Evolutionary conservation across 2,329 filamentous ascomycete genomes (phyloP).

Genomic region (Arthrocladium fulminans): DNA sequence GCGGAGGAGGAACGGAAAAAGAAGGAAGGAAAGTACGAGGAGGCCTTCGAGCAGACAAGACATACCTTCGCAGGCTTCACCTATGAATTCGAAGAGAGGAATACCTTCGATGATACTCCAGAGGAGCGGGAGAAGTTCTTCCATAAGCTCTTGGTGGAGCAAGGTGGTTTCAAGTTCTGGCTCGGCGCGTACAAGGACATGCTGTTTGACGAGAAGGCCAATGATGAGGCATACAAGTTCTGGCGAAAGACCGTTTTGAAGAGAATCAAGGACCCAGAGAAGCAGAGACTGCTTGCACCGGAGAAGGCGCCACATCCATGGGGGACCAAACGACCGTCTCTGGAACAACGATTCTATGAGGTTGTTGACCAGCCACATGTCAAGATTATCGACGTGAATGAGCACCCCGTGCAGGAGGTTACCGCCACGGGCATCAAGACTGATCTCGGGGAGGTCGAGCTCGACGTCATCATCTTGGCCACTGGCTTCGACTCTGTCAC

Average conservation of each 20-base stretch:
- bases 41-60: slow-evolving; percentile 45
- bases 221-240: slow-evolving; percentile 47
- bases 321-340: slow-evolving; percentile 43
- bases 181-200: slow-evolving; percentile 47
- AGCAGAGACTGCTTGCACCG: slow-evolving; percentile 46
- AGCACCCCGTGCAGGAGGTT: slow-evolving; percentile 36
- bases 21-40: slow-evolving; percentile 36
- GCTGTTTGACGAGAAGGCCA: slow-evolving; percentile 40
- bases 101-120: slow-evolving; percentile 47
- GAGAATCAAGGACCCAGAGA: slow-evolving; percentile 42
- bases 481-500: slow-evolving; percentile 39
- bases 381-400: slow-evolving; percentile 38
- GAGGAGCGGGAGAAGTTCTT: slow-evolving; percentile 45
- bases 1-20: slow-evolving; percentile 51
- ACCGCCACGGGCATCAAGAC: slow-evolving; percentile 32
- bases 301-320: slow-evolving; percentile 46
- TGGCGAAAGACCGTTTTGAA: slow-evolving; percentile 45
- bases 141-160: slow-evolving; percentile 39
- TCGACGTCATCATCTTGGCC: slow-evolving; percentile 36
- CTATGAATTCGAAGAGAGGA: slow-evolving; percentile 48
- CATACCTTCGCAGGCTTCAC: slow-evolving; percentile 51
- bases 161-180: slow-evolving; percentile 50
- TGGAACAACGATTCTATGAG: slow-evolving; percentile 46
- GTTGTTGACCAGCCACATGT: slow-evolving; percentile 40
- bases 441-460: slow-evolving; percentile 30